Percentiles rank a stretch among this genome's conserved stretches.
These are phyloP conservation scores for Dryas octopetala DNA, from an alignment of 306 rosid species.

Conservation along the genomic window DNA sequence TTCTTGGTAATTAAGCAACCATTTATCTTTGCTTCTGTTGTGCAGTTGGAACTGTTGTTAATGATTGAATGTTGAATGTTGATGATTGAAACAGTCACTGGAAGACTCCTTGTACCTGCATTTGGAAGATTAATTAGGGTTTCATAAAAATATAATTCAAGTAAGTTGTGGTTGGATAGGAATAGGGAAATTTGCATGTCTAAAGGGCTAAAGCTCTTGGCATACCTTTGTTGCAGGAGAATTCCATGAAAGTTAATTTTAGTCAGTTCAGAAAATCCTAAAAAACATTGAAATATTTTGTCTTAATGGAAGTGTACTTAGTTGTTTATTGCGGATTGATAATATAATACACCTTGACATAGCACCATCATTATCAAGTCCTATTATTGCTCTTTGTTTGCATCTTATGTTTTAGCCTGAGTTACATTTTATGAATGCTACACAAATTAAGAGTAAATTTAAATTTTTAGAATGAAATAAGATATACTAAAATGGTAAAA, in stretches of 20 bases:
- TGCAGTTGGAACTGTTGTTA: constrained; percentile 7
- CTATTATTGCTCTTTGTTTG: background rate
- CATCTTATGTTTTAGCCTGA: background rate
- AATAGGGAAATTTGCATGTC: background rate
- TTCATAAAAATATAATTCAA: background rate
- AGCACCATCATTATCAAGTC: background rate
- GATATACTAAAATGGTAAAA: too few species aligned
- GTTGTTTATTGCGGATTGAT: background rate
- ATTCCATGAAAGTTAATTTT: background rate
- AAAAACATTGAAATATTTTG: background rate
- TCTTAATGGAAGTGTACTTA: background rate
- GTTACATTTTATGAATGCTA: background rate
- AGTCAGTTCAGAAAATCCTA: background rate
- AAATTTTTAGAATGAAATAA: background rate
- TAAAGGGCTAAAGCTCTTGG: constrained; percentile 4
- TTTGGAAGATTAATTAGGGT: too few species aligned
- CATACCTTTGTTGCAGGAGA: background rate
- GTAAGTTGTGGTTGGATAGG: background rate
- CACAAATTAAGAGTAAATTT: background rate
- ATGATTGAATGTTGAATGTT: too few species aligned
- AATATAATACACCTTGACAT: background rate
- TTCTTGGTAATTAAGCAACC: constrained; percentile 75
- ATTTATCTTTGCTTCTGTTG: constrained; percentile 23
- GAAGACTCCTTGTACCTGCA: too few species aligned
- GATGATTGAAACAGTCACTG: too few species aligned